These are phyloP conservation scores for Sporothrix schenckii DNA, from an alignment of 2,329 filamentous ascomycete species.

Conservation along the genomic window DNA sequence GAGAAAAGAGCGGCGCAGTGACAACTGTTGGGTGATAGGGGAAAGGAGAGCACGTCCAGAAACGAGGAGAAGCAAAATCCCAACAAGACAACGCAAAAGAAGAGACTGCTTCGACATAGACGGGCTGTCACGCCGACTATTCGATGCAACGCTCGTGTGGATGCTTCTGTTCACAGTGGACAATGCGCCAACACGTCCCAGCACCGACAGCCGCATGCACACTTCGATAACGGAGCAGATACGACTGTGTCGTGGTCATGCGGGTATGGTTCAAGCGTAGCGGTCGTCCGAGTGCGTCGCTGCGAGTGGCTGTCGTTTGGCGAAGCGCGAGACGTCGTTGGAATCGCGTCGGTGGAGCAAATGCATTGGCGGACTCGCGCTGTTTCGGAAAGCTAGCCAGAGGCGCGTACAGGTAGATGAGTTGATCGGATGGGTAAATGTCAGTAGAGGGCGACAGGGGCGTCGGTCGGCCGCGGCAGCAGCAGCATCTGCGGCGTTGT, in stretches of 20 bases:
- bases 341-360: conserved; percentile 15
- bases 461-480: background rate
- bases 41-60: too few relatives aligned
- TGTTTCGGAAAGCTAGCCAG: conserved; percentile 1
- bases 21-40: background rate
- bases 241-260: too few relatives aligned
- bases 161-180: background rate
- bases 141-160: background rate
- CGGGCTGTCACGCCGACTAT: background rate
- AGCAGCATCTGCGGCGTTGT: conserved; percentile 10
- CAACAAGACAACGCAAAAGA: background rate
- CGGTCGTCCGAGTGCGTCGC: background rate
- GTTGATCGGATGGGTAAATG: background rate
- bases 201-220: background rate
- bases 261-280: background rate
- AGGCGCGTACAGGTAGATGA: background rate
- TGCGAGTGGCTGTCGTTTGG: background rate
- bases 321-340: background rate
- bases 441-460: background rate
- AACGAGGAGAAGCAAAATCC: background rate
- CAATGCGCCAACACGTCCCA: background rate
- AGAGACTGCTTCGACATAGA: background rate
- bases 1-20: background rate
- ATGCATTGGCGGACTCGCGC: background rate
- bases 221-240: too few relatives aligned